Percentiles rank a stretch among this genome's conserved stretches.
Conservation (phyloP, 352 stramenopile genomes). For the Plasmopara viticola region DNA sequence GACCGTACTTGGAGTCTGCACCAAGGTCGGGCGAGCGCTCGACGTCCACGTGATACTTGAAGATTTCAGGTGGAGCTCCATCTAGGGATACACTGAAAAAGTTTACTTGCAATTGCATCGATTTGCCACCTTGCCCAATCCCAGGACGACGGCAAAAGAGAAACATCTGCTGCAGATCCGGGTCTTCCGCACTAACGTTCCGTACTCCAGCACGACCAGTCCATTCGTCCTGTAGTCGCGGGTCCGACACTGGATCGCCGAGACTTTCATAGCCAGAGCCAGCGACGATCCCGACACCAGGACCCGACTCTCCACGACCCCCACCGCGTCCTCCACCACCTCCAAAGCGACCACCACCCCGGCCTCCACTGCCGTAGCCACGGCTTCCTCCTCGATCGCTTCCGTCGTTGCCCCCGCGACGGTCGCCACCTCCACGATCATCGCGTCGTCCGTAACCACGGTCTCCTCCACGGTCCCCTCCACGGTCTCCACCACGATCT, state of each 20-base stretch:
- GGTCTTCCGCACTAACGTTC: conserved; percentile 37
- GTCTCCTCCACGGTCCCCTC: conserved; percentile 6
- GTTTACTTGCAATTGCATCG: conserved; percentile 46
- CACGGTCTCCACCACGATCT: neutral
- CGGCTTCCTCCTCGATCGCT: conserved; percentile 21
- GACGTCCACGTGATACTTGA: conserved; percentile 71
- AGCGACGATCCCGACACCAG: conserved; percentile 31
- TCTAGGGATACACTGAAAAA: conserved; percentile 63
- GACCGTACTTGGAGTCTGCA: conserved; percentile 46
- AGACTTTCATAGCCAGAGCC: conserved; percentile 53
- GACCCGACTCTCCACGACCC: conserved; percentile 27
- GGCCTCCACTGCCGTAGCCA: conserved; percentile 21
- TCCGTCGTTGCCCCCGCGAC: conserved; percentile 8
- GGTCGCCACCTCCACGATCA: conserved; percentile 15
- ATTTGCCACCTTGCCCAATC: conserved; percentile 26
- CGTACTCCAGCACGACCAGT: conserved; percentile 26
- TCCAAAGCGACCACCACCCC: conserved; percentile 25
- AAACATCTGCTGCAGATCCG: conserved; percentile 32
- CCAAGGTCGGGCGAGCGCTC: conserved; percentile 34
- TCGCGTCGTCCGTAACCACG: conserved; percentile 11
- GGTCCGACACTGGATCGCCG: conserved; percentile 41
- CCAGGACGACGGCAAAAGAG: conserved; percentile 44
- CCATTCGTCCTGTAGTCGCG: conserved; percentile 46
- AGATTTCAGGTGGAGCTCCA: conserved; percentile 37
- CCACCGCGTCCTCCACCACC: conserved; percentile 29